Conservation (phyloP, 306 rosid species). For the Styphnolobium japonicum region DNA sequence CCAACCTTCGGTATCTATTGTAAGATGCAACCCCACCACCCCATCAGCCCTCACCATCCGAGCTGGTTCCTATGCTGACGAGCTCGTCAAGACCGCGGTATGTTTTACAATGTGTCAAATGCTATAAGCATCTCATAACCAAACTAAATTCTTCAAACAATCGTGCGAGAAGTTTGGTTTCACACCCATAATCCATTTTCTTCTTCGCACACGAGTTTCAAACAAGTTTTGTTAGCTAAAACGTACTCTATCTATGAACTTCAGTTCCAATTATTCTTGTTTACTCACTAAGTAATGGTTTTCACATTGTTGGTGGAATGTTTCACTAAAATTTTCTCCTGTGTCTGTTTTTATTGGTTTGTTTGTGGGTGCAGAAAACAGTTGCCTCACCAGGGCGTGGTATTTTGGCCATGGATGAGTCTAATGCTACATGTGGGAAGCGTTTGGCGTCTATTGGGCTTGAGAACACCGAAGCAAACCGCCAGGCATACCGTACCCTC, state of each 20-base stretch:
- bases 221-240: neutral
- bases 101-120: neutral
- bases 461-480: constrained; percentile 93
- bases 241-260: neutral
- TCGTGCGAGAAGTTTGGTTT: neutral
- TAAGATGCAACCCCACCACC: constrained; percentile 56
- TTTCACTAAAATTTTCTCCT: neutral
- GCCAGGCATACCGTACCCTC: constrained; percentile 89
- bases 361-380: constrained; percentile 52
- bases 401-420: constrained; percentile 94
- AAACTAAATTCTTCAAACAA: neutral
- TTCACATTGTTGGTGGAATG: neutral
- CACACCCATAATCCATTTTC: neutral
- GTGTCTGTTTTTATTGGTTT: neutral
- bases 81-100: constrained; percentile 96
- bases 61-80: constrained; percentile 80
- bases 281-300: neutral
- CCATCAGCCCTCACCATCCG: constrained; percentile 60
- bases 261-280: neutral
- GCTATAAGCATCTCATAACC: neutral
- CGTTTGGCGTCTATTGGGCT: constrained; percentile 87
- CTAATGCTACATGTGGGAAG: constrained; percentile 90
- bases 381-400: constrained; percentile 93
- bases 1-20: constrained; percentile 48
- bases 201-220: neutral